These are phyloP conservation scores for Piloderma croceum DNA, from an alignment of 768 basidiomycete genomes.

Conservation along the genomic window DNA sequence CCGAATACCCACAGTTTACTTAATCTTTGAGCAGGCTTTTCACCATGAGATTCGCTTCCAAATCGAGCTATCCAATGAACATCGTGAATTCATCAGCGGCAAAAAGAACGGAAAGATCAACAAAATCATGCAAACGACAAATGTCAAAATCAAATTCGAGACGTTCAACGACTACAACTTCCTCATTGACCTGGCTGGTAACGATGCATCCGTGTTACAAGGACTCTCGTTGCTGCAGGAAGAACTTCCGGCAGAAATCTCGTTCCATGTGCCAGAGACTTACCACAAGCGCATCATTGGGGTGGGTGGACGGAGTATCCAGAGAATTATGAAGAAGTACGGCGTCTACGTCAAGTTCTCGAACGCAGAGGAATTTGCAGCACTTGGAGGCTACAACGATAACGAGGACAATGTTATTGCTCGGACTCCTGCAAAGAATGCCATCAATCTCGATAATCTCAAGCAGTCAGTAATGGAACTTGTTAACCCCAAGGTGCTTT, in stretches of 20 bases:
- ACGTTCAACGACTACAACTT: conserved; percentile 96
- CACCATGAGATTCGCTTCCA: conserved; percentile 98
- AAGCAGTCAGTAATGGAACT: conserved; percentile 97
- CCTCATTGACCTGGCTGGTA: conserved; percentile 85
- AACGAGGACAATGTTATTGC: conserved; percentile 99
- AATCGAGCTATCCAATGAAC: conserved; percentile 95
- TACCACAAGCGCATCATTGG: conserved; percentile 99
- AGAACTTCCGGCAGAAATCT: conserved; percentile 96
- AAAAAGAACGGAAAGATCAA: conserved; percentile 99
- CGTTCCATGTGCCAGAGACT: conserved; percentile 96
- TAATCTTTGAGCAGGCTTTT: conserved; percentile 53
- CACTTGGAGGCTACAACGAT: conserved; percentile 90
- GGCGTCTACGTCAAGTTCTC: conserved; percentile 99
- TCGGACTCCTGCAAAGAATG: conserved; percentile 97
- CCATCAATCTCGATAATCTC: conserved; percentile 88
- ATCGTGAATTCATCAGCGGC: conserved; percentile 96
- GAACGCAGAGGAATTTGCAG: conserved; percentile 94
- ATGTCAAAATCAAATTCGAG: conserved; percentile 98
- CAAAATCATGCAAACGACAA: conserved; percentile 97
- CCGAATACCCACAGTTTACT: not conserved
- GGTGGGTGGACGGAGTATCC: conserved; percentile 95
- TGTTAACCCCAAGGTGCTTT: conserved; percentile 85
- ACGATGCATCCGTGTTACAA: conserved; percentile 77
- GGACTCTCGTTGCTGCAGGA: conserved; percentile 89
- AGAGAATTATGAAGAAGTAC: conserved; percentile 99